Evolutionary conservation across 1,139 yeast species (phyloP), one percentile per base, ranked within the genome.

Genomic region (Saccharomyces uvarum): DNA sequence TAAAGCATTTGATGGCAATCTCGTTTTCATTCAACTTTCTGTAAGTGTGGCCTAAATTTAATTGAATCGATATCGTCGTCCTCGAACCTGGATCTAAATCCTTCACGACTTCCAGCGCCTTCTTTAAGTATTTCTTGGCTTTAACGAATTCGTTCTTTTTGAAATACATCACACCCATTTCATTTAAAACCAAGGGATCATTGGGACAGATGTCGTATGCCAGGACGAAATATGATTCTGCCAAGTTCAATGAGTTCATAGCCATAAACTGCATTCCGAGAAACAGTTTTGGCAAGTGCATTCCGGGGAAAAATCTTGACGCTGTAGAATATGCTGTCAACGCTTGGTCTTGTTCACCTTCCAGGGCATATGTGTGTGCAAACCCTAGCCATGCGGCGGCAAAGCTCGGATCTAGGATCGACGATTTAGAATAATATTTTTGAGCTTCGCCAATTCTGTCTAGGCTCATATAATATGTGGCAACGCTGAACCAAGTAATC

Each of bases 371-470:
- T 0, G 99, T 91, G 67, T 93, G 98, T 0, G 98, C 98, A 75
- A 95, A 95, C 1, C 98, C 99, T 50, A 95, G 84, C 99, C 99
- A 95, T 0, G 98, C 97, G 54, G 88, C 95, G 0, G 96, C 96
- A 73, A 88, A 90, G 61, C 86, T 88, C 0, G 99, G 96, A 62
- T 89, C 86, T 61, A 91, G 72, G 62, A 90, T 77, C 0, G 98
- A 89, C 0, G 98, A 93, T 68, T 89, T 91, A 54, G 95, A 84
- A 70, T 91, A 95, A 68, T 81, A 89, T 60, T 87, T 80, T 55
- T 99, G 76, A 0, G 98, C 97, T 62, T 91, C 98, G 5, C 83
- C 71, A 13, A 88, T 76, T 66, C 86, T 87, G 58, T 79, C 80
- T 9, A 87, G 84, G 2, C 91, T 77, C 61, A 91, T 75, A 69